A percentile compares a stretch with the other conserved stretches of the same genome.
These are phyloP conservation scores for Rhodomyrtus psidioides DNA, from an alignment of 441 rosid species.

Conservation along the genomic window DNA sequence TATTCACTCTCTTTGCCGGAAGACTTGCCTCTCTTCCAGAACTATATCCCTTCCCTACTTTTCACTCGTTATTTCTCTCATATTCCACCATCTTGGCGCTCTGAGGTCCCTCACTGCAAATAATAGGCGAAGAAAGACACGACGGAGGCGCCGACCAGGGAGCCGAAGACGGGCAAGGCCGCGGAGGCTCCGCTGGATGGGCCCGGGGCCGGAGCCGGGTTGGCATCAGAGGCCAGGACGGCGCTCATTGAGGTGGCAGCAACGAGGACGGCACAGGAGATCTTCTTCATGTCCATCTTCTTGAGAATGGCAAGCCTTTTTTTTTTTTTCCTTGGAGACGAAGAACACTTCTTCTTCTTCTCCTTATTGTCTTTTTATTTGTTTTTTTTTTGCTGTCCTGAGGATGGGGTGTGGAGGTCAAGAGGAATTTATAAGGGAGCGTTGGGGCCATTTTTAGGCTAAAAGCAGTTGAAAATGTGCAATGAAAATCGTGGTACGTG, in stretches of 20 bases:
- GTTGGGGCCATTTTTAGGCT: constrained; percentile 5
- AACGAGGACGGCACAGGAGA: constrained; percentile 5
- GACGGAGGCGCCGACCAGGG: constrained; percentile 58
- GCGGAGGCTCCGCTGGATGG: constrained; percentile 24
- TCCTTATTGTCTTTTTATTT: neutral
- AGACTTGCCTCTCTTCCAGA: neutral
- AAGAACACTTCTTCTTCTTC: neutral
- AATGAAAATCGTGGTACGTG: neutral
- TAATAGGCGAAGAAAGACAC: constrained; percentile 48
- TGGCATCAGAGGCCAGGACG: constrained; percentile 1
- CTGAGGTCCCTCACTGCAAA: constrained; percentile 18
- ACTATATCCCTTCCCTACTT: neutral
- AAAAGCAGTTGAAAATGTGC: neutral
- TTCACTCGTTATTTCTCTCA: neutral
- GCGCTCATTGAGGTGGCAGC: constrained; percentile 1
- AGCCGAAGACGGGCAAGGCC: constrained; percentile 41
- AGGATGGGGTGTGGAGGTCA: neutral
- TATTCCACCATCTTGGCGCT: neutral
- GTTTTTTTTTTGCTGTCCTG: constrained; percentile 12
- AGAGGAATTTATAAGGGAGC: neutral
- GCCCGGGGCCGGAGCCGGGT: constrained; percentile 32
- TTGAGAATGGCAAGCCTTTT: neutral
- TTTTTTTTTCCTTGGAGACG: neutral
- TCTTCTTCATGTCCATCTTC: constrained; percentile 14
- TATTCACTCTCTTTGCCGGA: neutral